Conservation (phyloP, 2,329 filamentous ascomycete genomes). For the Aspergillus novoparasiticus region DNA sequence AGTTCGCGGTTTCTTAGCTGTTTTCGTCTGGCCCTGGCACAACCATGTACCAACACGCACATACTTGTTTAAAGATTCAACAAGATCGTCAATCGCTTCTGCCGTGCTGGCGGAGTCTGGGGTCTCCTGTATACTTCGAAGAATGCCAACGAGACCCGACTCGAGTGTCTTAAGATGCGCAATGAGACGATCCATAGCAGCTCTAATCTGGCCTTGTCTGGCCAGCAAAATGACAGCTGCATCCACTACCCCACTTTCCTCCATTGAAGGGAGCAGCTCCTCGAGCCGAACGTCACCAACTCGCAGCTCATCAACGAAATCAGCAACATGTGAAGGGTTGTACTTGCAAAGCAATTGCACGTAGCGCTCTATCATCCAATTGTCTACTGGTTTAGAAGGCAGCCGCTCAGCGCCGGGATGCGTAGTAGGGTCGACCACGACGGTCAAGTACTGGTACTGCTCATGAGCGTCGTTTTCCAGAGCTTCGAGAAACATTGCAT, state of each 20-base stretch:
- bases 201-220: constrained; percentile 77
- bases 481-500: constrained; percentile 66
- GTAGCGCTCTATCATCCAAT: constrained; percentile 76
- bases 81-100: constrained; percentile 70
- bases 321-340: constrained; percentile 77
- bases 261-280: constrained; percentile 80
- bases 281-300: constrained; percentile 78
- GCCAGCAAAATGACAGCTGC: constrained; percentile 90
- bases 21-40: constrained; percentile 81
- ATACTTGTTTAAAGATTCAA: constrained; percentile 83
- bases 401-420: constrained; percentile 36
- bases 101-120: constrained; percentile 61
- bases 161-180: constrained; percentile 79
- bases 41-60: constrained; percentile 93
- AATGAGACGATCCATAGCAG: constrained; percentile 84
- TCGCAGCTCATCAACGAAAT: constrained; percentile 77
- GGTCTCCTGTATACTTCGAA: constrained; percentile 63
- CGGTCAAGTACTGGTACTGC: constrained; percentile 76
- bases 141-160: constrained; percentile 72
- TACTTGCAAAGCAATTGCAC: constrained; percentile 89
- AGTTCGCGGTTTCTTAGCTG: constrained; percentile 41
- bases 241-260: constrained; percentile 86
- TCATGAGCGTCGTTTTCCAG: constrained; percentile 62
- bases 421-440: constrained; percentile 69
- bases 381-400: constrained; percentile 43